phyloP scores from a whole-genome alignment of 2,329 filamentous ascomycete genomes.

The Zalaria sp. region DNA sequence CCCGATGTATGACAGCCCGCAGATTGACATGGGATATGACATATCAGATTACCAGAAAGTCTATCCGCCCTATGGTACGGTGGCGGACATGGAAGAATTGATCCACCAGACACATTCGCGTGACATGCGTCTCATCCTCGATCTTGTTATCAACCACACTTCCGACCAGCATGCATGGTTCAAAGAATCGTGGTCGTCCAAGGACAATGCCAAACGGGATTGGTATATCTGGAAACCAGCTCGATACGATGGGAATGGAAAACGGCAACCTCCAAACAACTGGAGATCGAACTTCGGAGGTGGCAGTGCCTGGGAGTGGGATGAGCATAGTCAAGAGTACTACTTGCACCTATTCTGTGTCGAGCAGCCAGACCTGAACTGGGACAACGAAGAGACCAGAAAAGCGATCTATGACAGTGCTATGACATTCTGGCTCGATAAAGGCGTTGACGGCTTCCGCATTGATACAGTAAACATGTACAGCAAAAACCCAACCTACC shows the following conservation, averaged over 20 bases:
- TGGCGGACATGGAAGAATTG: conserved; percentile 50
- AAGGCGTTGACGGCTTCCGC: conserved; percentile 42
- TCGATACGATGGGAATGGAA: conserved; percentile 33
- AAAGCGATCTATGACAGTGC: conserved; percentile 49
- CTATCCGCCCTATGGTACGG: conserved; percentile 50
- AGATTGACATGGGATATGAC: conserved; percentile 59
- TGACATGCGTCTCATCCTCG: conserved; percentile 57
- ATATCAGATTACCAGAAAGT: conserved; percentile 54
- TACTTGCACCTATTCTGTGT: conserved; percentile 64
- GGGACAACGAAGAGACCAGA: conserved; percentile 59
- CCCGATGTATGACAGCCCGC: conserved; percentile 48
- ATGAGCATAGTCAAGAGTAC: conserved; percentile 57
- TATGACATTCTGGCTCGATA: conserved; percentile 54
- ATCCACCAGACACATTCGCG: conserved; percentile 46
- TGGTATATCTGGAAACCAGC: conserved; percentile 44
- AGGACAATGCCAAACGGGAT: conserved; percentile 34
- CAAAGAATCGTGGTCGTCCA: conserved; percentile 37
- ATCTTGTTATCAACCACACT: conserved; percentile 68
- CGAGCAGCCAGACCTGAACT: conserved; percentile 73
- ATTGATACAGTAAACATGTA: conserved; percentile 15
- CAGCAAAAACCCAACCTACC: conserved; percentile 11
- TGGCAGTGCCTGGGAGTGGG: conserved; percentile 51
- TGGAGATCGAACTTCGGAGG: conserved; percentile 48
- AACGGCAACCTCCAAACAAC: conserved; percentile 58
- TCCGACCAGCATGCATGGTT: conserved; percentile 50